A percentile compares a stretch with the other conserved stretches of the same genome.
These are phyloP conservation scores for Sarocladium brachiariae DNA, from an alignment of 2,329 filamentous ascomycete genomes.

Conservation along the genomic window DNA sequence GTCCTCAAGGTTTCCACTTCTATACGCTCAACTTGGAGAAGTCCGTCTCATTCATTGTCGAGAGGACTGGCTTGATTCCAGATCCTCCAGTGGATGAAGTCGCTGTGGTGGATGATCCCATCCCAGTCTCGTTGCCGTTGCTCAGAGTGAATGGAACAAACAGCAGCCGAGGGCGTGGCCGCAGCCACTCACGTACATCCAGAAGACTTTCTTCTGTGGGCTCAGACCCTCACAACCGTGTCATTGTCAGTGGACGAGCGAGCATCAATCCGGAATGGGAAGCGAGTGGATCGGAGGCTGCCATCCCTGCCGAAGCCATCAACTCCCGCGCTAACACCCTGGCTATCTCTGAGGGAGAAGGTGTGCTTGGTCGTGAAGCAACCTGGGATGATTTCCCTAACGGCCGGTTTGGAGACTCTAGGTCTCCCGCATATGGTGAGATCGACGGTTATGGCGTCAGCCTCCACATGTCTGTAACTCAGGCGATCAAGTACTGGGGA, in stretches of 20 bases:
- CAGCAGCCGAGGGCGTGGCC: conserved; percentile 14
- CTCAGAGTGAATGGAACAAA: conserved; percentile 42
- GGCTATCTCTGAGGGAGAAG: conserved; percentile 90
- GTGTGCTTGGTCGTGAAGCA: conserved; percentile 81
- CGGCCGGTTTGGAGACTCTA: conserved; percentile 87
- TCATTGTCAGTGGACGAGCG: conserved; percentile 66
- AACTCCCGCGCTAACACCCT: conserved; percentile 79
- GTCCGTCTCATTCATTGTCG: conserved; percentile 86
- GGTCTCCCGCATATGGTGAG: conserved; percentile 89
- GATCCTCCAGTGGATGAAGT: conserved; percentile 46
- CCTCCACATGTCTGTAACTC: conserved; percentile 78
- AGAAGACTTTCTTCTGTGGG: conserved; percentile 72
- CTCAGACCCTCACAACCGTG: conserved; percentile 78
- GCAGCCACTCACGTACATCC: conserved; percentile 28
- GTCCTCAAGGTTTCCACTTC: conserved; percentile 84
- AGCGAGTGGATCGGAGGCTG: conserved; percentile 69
- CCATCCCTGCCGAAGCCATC: conserved; percentile 63
- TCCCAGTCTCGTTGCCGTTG: conserved; percentile 17
- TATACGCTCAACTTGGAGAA: conserved; percentile 97
- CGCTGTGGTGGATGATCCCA: conserved; percentile 40
- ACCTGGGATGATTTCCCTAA: conserved; percentile 99
- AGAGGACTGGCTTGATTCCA: conserved; percentile 78
- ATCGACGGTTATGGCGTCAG: conserved; percentile 98
- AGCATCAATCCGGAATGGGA: conserved; percentile 60
- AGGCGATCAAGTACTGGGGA: conserved; percentile 82